Evolutionary conservation across 2,329 filamentous ascomycete species (phyloP), one percentile per base, ranked within the genome.

Genomic region (Teratosphaeria nubilosa): DNA sequence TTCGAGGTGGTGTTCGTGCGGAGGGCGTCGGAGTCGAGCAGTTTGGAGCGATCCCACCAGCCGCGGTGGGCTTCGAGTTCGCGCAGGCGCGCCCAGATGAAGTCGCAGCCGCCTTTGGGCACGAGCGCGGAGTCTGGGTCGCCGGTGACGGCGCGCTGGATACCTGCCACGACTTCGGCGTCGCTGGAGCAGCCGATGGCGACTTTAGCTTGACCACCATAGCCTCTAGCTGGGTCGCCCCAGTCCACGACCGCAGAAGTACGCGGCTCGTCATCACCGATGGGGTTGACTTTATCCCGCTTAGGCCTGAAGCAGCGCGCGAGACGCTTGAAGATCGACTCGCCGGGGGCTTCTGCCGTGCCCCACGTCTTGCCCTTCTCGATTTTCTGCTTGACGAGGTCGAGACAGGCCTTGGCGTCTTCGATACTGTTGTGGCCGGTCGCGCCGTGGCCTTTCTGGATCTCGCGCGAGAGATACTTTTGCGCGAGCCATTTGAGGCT

Each of bases 381-480:
- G 72, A 92, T 96, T 73, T 99, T 99, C 69, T 92, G 86, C 73
- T 94, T 95, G 53, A 97, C 85, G 1, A 99, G 85, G 67, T 97
- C 91, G 14, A 99, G 84, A 63, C 91, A 95, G 2, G 94, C 91
- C 63, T 82, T 86, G 14, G 94, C 91, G 72, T 99, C 94, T 73
- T 99, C 94, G 62, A 96, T 82, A 59, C 89, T 94, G 78, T 97
- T 87, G 71, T 99, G 94, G 16, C 94, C 94, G 16, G 80, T 78
- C 16, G 78, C 78, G 55, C 87, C 87, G 62, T 79, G 75, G 51
- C 85, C 85, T 66, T 88, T 90, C 70, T 99, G 94, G 56, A 99
- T 95, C 71, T 95, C 88, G 58, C 89, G 87, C 55, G 82, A 82
- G 20, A 97, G 81, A 67, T 92, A 95, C 69, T 92, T 94, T 64